Conservation (phyloP, 2,329 filamentous ascomycete species). For the Pyricularia pennisetigena region DNA sequence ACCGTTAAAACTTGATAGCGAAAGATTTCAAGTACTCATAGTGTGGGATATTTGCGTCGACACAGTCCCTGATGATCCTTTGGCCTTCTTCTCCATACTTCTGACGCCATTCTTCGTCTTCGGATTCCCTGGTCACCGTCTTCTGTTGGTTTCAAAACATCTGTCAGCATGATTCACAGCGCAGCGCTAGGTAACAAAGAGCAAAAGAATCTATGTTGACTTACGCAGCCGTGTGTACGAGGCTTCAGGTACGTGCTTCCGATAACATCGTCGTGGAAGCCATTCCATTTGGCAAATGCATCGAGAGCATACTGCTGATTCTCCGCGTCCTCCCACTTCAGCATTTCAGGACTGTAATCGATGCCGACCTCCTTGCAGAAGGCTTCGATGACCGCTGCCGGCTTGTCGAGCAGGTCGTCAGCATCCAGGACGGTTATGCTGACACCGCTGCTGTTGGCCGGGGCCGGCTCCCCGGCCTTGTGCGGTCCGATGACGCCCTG, state of each 20-base stretch:
- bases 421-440: slow-evolving; percentile 85
- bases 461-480: slow-evolving; percentile 33
- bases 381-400: slow-evolving; percentile 61
- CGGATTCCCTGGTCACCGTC: slow-evolving; percentile 51
- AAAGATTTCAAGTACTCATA: slow-evolving; percentile 80
- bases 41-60: slow-evolving; percentile 60
- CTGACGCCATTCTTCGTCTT: slow-evolving; percentile 61
- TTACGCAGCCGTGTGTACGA: slow-evolving; percentile 51
- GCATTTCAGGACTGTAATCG: slow-evolving; percentile 66
- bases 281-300: slow-evolving; percentile 92
- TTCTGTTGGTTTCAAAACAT: slow-evolving; percentile 33
- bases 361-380: slow-evolving; percentile 79
- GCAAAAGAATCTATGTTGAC: slow-evolving; percentile 12
- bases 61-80: slow-evolving; percentile 58
- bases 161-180: background rate
- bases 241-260: slow-evolving; percentile 68
- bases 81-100: slow-evolving; percentile 67
- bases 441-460: slow-evolving; percentile 26
- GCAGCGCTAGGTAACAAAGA: background rate
- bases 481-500: slow-evolving; percentile 62
- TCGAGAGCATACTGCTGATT: slow-evolving; percentile 58
- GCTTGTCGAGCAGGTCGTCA: slow-evolving; percentile 85
- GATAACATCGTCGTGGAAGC: slow-evolving; percentile 93
- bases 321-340: slow-evolving; percentile 72
- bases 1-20: slow-evolving; percentile 47